These are phyloP conservation scores for Populus tomentosa DNA, from an alignment of 441 rosid genomes.

Conservation along the genomic window DNA sequence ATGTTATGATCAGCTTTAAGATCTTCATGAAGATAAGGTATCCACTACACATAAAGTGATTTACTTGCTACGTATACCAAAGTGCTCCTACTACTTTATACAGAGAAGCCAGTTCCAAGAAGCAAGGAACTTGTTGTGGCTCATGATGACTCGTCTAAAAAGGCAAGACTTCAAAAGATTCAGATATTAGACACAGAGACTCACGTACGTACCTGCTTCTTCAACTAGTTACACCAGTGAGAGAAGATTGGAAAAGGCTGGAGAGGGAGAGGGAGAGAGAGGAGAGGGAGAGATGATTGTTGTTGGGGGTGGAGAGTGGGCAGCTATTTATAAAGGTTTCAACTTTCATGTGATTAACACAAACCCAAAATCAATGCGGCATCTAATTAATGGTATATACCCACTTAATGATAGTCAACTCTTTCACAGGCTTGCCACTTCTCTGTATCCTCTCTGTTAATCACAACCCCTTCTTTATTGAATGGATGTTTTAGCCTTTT, in stretches of 20 bases:
- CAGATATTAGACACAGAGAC: neutral
- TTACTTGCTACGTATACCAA: neutral
- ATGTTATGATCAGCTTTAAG: no score
- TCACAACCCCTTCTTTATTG: neutral
- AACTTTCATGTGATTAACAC: neutral
- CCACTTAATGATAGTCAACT: neutral
- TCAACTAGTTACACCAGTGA: neutral
- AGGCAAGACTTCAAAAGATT: neutral
- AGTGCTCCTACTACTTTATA: neutral
- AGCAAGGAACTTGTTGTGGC: neutral
- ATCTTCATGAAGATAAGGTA: neutral
- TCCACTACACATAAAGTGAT: neutral
- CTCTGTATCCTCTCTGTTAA: neutral
- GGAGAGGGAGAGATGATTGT: neutral
- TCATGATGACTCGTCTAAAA: neutral
- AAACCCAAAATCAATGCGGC: neutral
- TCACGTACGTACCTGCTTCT: conserved; percentile 14
- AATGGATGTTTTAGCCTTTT: neutral
- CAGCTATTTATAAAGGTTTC: neutral
- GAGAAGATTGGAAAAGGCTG: neutral
- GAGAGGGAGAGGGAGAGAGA: neutral
- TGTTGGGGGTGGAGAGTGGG: neutral
- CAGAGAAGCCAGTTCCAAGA: neutral
- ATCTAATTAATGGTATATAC: neutral
- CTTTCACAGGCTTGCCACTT: neutral